Percentiles rank a stretch among this genome's conserved stretches.
Evolutionary conservation across 306 rosid species (phyloP).

Genomic region (Canavalia gladiata): DNA sequence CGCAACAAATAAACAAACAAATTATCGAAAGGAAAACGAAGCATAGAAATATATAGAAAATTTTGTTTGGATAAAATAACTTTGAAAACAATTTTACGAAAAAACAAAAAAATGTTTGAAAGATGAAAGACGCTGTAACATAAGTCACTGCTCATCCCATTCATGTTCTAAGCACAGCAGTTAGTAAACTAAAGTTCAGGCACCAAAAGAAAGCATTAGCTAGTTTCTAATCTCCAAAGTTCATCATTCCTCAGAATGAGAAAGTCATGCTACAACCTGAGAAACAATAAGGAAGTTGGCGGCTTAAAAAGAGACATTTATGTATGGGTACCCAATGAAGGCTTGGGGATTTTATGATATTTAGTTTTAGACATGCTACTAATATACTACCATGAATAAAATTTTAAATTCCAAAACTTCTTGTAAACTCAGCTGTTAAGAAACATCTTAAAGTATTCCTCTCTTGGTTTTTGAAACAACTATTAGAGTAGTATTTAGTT

Average conservation of each 20-base stretch:
- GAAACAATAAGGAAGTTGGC: neutral
- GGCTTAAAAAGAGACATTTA: neutral
- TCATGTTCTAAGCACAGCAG: neutral
- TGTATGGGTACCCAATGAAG: neutral
- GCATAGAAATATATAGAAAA: neutral
- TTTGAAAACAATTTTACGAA: neutral
- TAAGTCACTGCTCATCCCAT: neutral
- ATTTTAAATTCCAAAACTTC: no score
- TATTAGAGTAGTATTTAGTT: neutral
- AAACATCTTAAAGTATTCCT: no score
- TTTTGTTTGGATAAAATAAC: neutral
- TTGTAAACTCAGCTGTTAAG: no score
- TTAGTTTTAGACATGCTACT: no score
- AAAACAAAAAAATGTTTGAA: no score
- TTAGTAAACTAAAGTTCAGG: neutral
- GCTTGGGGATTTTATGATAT: neutral
- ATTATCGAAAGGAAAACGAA: constrained; percentile 8
- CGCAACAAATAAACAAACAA: constrained; percentile 17
- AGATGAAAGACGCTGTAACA: neutral
- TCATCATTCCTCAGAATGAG: neutral
- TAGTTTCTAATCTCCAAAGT: neutral
- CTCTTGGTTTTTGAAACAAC: neutral
- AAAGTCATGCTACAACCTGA: neutral
- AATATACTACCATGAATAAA: neutral
- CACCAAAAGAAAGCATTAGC: neutral